These are phyloP conservation scores for Zoysia japonica DNA, from an alignment of 176 grass and related monocot species.

Conservation along the genomic window DNA sequence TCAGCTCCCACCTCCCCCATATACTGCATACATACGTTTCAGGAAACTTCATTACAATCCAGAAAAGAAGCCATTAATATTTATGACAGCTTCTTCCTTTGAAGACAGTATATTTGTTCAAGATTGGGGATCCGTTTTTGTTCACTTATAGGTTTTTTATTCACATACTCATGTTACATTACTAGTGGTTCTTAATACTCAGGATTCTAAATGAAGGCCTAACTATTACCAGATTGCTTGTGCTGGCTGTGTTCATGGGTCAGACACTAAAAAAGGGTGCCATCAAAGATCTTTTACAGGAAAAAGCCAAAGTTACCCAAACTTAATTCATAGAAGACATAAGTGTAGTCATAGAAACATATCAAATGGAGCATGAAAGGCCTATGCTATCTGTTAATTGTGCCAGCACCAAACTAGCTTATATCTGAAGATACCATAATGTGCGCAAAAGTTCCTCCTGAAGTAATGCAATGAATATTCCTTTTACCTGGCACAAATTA, in stretches of 20 bases:
- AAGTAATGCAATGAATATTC: neutral
- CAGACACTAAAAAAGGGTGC: neutral
- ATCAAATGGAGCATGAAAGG: neutral
- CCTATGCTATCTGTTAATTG: neutral
- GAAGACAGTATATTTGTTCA: conserved; percentile 1
- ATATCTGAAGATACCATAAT: conserved; percentile 55
- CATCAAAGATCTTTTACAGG: neutral
- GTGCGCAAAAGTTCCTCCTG: neutral
- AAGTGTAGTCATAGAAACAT: neutral
- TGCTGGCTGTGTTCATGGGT: neutral
- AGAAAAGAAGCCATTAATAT: neutral
- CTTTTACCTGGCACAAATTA: conserved; percentile 83
- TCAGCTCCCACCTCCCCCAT: conserved; percentile 74
- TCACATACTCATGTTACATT: neutral
- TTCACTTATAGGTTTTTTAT: neutral
- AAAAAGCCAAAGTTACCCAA: neutral
- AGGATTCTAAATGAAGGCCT: neutral
- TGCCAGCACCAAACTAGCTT: conserved; percentile 41
- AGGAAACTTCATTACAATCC: neutral
- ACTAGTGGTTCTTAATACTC: neutral
- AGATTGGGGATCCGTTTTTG: neutral
- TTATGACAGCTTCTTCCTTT: neutral
- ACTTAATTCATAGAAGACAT: conserved; percentile 3
- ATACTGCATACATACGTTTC: conserved; percentile 50
- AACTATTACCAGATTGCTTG: conserved; percentile 5